phyloP scores from a whole-genome alignment of 805 yeast genomes.

The Priceomyces carsonii region DNA sequence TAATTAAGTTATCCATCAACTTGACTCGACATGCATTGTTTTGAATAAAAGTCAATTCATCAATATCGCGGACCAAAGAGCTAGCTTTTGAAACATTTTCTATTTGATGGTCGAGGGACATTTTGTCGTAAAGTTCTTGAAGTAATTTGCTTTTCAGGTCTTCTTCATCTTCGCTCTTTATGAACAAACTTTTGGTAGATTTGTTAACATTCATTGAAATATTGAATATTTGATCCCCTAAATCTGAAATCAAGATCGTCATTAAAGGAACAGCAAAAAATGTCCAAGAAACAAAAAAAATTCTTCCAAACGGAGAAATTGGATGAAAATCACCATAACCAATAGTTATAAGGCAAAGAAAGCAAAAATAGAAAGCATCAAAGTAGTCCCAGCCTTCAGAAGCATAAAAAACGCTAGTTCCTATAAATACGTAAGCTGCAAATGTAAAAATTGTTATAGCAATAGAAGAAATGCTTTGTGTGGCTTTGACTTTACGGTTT shows the following conservation, averaged over 20 bases:
- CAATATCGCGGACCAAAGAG: too few relatives aligned
- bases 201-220: slow-evolving; percentile 15
- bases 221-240: slow-evolving; percentile 60
- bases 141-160: not conserved
- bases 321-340: slow-evolving; percentile 86
- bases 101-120: not conserved
- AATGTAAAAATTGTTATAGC: slow-evolving; percentile 44
- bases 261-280: slow-evolving; percentile 81
- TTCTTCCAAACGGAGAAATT: slow-evolving; percentile 58
- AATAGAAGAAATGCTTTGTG: slow-evolving; percentile 42
- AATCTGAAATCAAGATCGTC: slow-evolving; percentile 74
- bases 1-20: not conserved
- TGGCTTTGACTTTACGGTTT: slow-evolving; percentile 38
- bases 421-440: slow-evolving; percentile 66
- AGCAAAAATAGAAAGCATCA: slow-evolving; percentile 71
- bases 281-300: slow-evolving; percentile 80
- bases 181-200: slow-evolving; percentile 1
- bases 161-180: not conserved
- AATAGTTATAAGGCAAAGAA: slow-evolving; percentile 73
- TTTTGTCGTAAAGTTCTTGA: not conserved
- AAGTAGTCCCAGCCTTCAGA: slow-evolving; percentile 76
- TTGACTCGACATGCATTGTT: not conserved
- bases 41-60: not conserved
- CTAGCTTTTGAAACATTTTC: slow-evolving; percentile 1
- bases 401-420: slow-evolving; percentile 62